phyloP scores from a whole-genome alignment of 345 rosid species.

The Lagerstroemia speciosa region DNA sequence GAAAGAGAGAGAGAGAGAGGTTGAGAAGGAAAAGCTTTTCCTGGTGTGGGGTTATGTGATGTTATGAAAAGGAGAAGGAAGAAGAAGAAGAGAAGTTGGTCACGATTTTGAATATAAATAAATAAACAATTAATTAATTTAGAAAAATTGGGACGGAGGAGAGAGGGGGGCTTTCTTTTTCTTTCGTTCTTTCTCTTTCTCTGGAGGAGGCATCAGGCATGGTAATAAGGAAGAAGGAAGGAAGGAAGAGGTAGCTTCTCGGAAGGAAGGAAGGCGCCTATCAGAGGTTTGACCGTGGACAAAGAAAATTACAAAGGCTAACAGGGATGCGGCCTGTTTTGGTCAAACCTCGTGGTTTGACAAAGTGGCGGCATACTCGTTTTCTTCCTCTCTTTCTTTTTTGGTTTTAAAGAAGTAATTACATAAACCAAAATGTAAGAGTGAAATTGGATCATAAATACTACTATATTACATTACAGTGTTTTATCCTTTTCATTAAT shows the following conservation, averaged over 20 bases:
- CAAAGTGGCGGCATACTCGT: conserved; percentile 25
- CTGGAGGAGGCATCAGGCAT: no score
- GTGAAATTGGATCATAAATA: no score
- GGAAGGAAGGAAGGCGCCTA: background rate
- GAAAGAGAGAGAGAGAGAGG: background rate
- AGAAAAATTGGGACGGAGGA: background rate
- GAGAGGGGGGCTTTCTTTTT: no score
- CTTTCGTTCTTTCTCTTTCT: no score
- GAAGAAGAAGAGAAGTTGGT: conserved; percentile 15
- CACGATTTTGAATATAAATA: conserved; percentile 9
- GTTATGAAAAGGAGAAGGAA: background rate
- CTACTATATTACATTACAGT: no score
- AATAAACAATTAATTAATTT: background rate
- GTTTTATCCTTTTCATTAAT: no score
- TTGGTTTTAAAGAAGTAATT: no score
- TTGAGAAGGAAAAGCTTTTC: background rate
- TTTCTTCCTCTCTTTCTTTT: background rate
- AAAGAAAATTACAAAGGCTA: background rate
- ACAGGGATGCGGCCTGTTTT: background rate
- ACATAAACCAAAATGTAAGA: no score
- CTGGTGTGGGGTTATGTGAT: background rate
- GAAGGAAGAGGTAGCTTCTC: conserved; percentile 1
- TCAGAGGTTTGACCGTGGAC: conserved; percentile 16
- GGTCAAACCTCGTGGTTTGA: conserved; percentile 39
- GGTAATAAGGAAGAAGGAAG: background rate